Base-by-base conservation (phyloP, 1,284 basidiomycete species). In the Ustilago sp. region DNA sequence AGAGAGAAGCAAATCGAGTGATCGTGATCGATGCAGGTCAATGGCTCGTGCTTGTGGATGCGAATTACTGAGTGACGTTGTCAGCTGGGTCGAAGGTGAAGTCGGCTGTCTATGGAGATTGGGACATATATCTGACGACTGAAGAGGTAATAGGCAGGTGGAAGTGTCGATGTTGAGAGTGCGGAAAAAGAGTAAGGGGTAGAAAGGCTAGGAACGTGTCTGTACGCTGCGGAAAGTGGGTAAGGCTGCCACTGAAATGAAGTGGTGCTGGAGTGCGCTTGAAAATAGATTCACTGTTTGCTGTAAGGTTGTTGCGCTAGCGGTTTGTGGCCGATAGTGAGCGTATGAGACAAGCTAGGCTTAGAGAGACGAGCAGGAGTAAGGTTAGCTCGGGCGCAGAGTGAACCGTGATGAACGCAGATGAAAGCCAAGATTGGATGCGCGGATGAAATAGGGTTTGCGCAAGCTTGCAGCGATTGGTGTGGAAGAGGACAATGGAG, bases 201-300 rank as follows among this genome's bases (percentile, higher is more conserved):
- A 41, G 43, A 19, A 19, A 45, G n/a, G 43, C 43, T 45, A 19
- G 11, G 39, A 41, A 13, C 11, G 39, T n/a, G 39, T 7, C 39
- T 43, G 39, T 8, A 31, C n/a, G 50, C 48, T 9, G 59, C 48
- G 43, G 19, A 11, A 23, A 31, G 54, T 57, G 61, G 53, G 61
- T 54, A 52, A 45, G n/a, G 31, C 7, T 19, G 11, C 9, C 32
- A 17, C 12, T 43, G 68, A 57, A 65, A 70, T 70, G 63, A 70
- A 70, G 31, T 57, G 47, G 34, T 52, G 53, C 38, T 69, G 68
- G 58, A 61, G 52, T 60, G 67, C 58, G 57, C 61, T 9, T 19
- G 6, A 31, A 13, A 48, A 48, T 31, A 28, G 45, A 8, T 13
- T 19, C 45, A 13, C 45, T 15, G 48, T 32, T 17, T 50, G 28